These are phyloP conservation scores for Hypoxylon lienhwacheense DNA, from an alignment of 495 filamentous ascomycete genomes.

Conservation along the genomic window DNA sequence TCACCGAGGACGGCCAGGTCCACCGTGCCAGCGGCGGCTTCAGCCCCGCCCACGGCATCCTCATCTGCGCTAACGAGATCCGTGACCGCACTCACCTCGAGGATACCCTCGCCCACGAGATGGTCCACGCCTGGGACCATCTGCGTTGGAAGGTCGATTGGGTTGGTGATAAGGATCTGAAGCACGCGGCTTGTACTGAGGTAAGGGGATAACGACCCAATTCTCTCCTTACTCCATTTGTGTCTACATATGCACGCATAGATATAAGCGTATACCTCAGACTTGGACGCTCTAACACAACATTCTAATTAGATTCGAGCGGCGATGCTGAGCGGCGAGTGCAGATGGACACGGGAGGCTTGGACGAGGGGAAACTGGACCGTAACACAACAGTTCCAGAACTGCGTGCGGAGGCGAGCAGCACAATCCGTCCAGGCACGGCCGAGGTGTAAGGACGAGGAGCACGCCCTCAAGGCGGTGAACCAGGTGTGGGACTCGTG, in stretches of 20 bases:
- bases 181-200: slow-evolving; percentile 95
- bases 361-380: slow-evolving; percentile 81
- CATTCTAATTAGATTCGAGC: slow-evolving; percentile 75
- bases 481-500: slow-evolving; percentile 98
- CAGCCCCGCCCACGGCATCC: slow-evolving; percentile 76
- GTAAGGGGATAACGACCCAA: slow-evolving; percentile 49
- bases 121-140: slow-evolving; percentile 97
- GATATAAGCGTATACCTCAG: slow-evolving; percentile 1
- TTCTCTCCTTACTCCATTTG: not conserved
- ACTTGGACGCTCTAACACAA: slow-evolving; percentile 11
- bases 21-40: slow-evolving; percentile 72
- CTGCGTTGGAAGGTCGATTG: slow-evolving; percentile 87
- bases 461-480: slow-evolving; percentile 82
- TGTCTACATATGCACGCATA: not conserved
- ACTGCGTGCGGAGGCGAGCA: slow-evolving; percentile 83
- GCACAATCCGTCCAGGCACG: slow-evolving; percentile 71
- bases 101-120: slow-evolving; percentile 94
- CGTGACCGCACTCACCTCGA: slow-evolving; percentile 74
- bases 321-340: slow-evolving; percentile 89
- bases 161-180: slow-evolving; percentile 64
- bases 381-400: slow-evolving; percentile 87
- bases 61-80: slow-evolving; percentile 88
- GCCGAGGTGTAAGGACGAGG: slow-evolving; percentile 81
- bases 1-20: slow-evolving; percentile 49
- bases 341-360: slow-evolving; percentile 85